Conservation (phyloP, 441 rosid genomes). For the Sinapis alba region DNA sequence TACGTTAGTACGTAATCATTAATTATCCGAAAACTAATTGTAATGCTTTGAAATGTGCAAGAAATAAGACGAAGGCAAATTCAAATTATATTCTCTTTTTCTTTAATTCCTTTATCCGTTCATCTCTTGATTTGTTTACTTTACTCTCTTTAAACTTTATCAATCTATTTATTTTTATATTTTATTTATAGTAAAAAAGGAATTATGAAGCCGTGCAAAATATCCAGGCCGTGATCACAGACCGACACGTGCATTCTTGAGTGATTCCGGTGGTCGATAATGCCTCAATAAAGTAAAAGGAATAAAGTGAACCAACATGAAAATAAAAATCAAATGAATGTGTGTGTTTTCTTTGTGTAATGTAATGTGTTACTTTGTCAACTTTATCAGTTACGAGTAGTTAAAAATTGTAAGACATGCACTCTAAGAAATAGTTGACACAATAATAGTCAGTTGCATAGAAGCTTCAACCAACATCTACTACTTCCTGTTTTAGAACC, state of each 20-base stretch:
- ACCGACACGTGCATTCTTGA: slow-evolving; percentile 19
- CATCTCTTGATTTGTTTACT: neutral
- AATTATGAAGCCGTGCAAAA: slow-evolving; percentile 20
- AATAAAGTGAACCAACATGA: neutral
- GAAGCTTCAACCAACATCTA: too few relatives aligned
- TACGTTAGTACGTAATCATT: neutral
- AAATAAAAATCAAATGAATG: neutral
- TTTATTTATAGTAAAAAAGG: neutral
- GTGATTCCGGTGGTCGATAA: slow-evolving; percentile 7
- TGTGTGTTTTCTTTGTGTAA: neutral
- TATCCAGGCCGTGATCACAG: neutral
- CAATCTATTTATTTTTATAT: slow-evolving; percentile 3
- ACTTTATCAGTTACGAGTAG: neutral
- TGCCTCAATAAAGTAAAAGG: neutral
- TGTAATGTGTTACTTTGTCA: neutral
- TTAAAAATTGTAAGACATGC: neutral
- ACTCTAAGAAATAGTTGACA: neutral
- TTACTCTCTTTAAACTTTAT: neutral
- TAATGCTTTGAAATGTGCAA: neutral
- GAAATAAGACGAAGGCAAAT: neutral
- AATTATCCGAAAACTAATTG: neutral
- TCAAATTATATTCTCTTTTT: neutral
- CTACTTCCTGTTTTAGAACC: too few relatives aligned
- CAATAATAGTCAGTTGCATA: too few relatives aligned
- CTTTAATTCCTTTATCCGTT: slow-evolving; percentile 9